A percentile compares a stretch with the other conserved stretches of the same genome.
Evolutionary conservation across 108 stramenopile species (phyloP).

Genomic region (Cylindrotheca fusiformis): DNA sequence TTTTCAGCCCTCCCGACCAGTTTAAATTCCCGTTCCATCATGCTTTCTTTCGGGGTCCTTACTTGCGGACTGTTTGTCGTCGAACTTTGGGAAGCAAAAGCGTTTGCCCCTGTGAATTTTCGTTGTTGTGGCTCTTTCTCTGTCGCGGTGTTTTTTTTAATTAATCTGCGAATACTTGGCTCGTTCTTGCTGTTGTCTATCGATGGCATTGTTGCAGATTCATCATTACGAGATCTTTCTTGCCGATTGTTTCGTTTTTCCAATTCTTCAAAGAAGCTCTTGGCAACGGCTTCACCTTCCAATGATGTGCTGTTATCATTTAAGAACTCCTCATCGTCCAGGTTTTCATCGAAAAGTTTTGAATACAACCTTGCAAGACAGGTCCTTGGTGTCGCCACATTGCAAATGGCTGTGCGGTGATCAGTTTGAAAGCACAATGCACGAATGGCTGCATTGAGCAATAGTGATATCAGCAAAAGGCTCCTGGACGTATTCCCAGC

Average conservation of each 20-base stretch:
- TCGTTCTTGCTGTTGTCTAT: background rate
- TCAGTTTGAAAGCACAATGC: too few relatives aligned
- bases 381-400: too few relatives aligned
- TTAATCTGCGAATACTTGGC: background rate
- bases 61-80: too few relatives aligned
- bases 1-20: slow-evolving; percentile 14
- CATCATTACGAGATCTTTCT: background rate
- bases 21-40: slow-evolving; percentile 26
- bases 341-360: background rate
- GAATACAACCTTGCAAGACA: too few relatives aligned
- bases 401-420: too few relatives aligned
- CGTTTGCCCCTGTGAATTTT: too few relatives aligned
- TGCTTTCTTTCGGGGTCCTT: slow-evolving; percentile 7
- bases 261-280: slow-evolving; percentile 9
- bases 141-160: too few relatives aligned
- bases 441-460: too few relatives aligned
- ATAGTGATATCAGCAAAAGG: too few relatives aligned
- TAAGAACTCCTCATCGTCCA: background rate
- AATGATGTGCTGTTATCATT: background rate
- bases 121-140: too few relatives aligned
- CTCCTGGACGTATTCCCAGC: too few relatives aligned
- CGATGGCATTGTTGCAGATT: background rate
- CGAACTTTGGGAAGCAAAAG: too few relatives aligned
- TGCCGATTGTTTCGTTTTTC: background rate
- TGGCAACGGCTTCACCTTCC: slow-evolving; percentile 4